Base-by-base conservation (phyloP, 768 basidiomycete genomes). In the Leucocoprinus leucothites region DNA sequence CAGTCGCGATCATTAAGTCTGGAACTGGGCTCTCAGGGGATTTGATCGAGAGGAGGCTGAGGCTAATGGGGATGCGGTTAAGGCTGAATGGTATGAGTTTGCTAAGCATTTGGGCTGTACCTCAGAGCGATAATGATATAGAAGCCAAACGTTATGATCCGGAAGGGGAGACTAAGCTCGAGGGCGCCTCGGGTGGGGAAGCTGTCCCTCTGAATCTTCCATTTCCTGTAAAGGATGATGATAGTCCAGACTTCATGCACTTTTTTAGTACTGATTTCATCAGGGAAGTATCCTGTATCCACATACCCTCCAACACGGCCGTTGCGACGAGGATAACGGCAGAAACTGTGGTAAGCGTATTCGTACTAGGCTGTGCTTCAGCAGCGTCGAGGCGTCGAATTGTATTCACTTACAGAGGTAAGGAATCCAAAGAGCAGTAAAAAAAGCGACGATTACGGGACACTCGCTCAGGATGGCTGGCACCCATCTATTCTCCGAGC, bases 391-490 rank as follows among this genome's bases (percentile, higher is more conserved):
- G 9, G 41, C 7, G 6, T 4, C 19, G n/a, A 50, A 1, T n/a
- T 14, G 16, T 40, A 1, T 7, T 34, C 0, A 62, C 73, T 58
- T 59, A 79, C 77, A 79, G 60, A 6, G 65, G 53, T 2, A 60
- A 28, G 9, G 63, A 69, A 13, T 75, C 58, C 6, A 80, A 67
- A 3, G 78, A 80, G 58, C 80, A 81, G 61, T 80, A 80, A 60
- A 81, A 80, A 58, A 77, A 79, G 4, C 78, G 75, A 24, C 79
- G 72, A 59, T 67, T 69, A n/a, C 79, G 75, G 19, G 75, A 75
- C 14, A 80, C 68, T 1, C 60, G 64, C 1, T 51, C 48, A 9
- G 74, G 73, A 48, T 75, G 62, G 8, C 54, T 60, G 1, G 71
- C 69, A 1, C 78, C 78, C 51, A 77, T 62, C 75, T 80, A 48